Percentiles rank a stretch among this genome's conserved stretches.
Evolutionary conservation across 495 filamentous ascomycete species (phyloP).

Genomic region (Aspergillus cristatus): DNA sequence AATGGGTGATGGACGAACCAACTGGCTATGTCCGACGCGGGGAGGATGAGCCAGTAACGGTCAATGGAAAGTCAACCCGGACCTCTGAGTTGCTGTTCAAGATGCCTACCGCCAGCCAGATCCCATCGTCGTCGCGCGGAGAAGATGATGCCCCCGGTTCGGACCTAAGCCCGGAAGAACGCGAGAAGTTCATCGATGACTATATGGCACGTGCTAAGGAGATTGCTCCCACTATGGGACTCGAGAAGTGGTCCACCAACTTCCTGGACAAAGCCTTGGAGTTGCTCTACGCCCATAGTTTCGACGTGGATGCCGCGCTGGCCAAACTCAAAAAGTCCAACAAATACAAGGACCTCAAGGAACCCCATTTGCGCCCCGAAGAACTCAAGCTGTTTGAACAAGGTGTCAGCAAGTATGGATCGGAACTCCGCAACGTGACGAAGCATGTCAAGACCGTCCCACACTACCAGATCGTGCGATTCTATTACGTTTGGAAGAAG

Average conservation of each 20-base stretch:
- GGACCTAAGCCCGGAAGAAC: conserved; percentile 29
- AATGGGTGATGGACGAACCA: conserved; percentile 90
- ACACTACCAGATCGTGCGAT: conserved; percentile 72
- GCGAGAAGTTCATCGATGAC: conserved; percentile 52
- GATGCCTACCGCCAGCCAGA: conserved; percentile 41
- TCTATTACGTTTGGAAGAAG: conserved; percentile 99
- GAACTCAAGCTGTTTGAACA: conserved; percentile 90
- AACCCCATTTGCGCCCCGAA: conserved; percentile 68
- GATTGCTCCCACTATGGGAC: conserved; percentile 51
- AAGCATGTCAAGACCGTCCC: conserved; percentile 69
- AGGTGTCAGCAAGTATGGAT: conserved; percentile 81
- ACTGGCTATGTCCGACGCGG: conserved; percentile 75
- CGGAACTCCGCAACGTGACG: conserved; percentile 74
- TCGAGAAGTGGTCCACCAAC: conserved; percentile 68
- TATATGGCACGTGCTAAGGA: conserved; percentile 63
- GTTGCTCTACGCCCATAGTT: conserved; percentile 60
- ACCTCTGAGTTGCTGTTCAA: conserved; percentile 47
- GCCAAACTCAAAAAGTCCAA: conserved; percentile 55
- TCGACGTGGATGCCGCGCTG: conserved; percentile 64
- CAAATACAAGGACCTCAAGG: conserved; percentile 69
- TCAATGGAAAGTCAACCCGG: conserved; percentile 41
- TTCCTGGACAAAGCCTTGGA: conserved; percentile 80
- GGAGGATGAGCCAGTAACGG: conserved; percentile 51
- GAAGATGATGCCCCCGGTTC: conserved; percentile 37
- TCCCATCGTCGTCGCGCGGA: conserved; percentile 36